phyloP scores from a whole-genome alignment of 352 stramenopile species.

The Thalassiosira oceanica region DNA sequence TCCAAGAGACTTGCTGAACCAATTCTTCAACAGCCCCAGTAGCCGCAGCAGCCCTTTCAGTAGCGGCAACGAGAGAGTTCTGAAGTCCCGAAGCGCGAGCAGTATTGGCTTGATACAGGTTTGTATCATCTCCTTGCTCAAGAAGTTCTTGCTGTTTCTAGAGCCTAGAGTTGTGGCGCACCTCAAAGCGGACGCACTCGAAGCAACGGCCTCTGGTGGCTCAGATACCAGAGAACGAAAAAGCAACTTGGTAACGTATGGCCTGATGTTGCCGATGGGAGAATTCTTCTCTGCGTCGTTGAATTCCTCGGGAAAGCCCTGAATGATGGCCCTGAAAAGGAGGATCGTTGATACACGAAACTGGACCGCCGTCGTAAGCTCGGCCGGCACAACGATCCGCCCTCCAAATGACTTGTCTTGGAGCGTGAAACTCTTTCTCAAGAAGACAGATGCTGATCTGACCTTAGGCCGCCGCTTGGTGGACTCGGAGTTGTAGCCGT shows the following conservation, averaged over 20 bases:
- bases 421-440: conserved; percentile 48
- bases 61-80: conserved; percentile 93
- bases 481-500: conserved; percentile 58
- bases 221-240: conserved; percentile 76
- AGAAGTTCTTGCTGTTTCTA: conserved; percentile 43
- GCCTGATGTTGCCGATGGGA: conserved; percentile 64
- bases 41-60: conserved; percentile 91
- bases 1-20: conserved; percentile 96
- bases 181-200: conserved; percentile 62
- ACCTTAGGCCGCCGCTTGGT: background rate
- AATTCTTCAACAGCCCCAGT: conserved; percentile 91
- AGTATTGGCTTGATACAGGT: conserved; percentile 93
- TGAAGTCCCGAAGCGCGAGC: conserved; percentile 94
- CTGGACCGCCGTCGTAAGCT: conserved; percentile 70
- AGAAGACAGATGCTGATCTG: conserved; percentile 60
- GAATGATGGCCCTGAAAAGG: conserved; percentile 72
- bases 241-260: conserved; percentile 71
- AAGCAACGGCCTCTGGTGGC: conserved; percentile 50
- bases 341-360: conserved; percentile 71
- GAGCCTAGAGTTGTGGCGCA: conserved; percentile 64
- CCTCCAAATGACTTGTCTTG: conserved; percentile 35
- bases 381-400: conserved; percentile 50
- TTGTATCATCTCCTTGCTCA: conserved; percentile 94
- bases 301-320: conserved; percentile 67
- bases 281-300: conserved; percentile 69